phyloP scores from a whole-genome alignment of 306 rosid genomes.

The Delonix regia region DNA sequence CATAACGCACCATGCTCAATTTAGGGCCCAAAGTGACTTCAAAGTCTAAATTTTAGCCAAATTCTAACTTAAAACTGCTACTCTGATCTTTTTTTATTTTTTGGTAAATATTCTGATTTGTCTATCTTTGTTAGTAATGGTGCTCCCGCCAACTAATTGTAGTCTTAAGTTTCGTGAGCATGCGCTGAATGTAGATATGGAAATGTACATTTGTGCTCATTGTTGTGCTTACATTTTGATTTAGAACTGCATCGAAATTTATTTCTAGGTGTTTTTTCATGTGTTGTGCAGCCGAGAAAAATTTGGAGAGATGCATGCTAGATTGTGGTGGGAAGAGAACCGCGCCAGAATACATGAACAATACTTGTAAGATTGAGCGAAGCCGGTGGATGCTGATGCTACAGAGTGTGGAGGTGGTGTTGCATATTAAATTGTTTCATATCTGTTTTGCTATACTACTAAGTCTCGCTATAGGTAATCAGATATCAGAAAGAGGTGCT shows the following conservation, averaged over 20 bases:
- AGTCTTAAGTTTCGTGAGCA: slow-evolving; percentile 9
- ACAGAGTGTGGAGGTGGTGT: slow-evolving; percentile 51
- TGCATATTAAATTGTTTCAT: slow-evolving; percentile 48
- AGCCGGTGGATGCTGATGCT: slow-evolving; percentile 39
- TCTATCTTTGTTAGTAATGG: slow-evolving; percentile 11
- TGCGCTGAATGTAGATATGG: slow-evolving; percentile 7
- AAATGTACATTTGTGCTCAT: slow-evolving; percentile 10
- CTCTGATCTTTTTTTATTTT: slow-evolving; percentile 8
- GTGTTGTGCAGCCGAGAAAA: slow-evolving; percentile 79
- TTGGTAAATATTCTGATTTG: slow-evolving; percentile 10
- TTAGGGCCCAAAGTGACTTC: background rate
- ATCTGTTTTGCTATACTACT: slow-evolving; percentile 51
- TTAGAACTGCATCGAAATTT: slow-evolving; percentile 21
- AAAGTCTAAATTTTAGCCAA: background rate
- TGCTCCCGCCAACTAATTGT: slow-evolving; percentile 4
- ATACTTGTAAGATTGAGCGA: slow-evolving; percentile 61
- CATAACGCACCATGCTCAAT: background rate
- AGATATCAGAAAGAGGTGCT: slow-evolving; percentile 49
- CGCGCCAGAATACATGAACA: slow-evolving; percentile 94
- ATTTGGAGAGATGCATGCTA: slow-evolving; percentile 96
- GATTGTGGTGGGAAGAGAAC: slow-evolving; percentile 99
- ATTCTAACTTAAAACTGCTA: background rate
- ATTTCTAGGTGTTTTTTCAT: slow-evolving; percentile 17
- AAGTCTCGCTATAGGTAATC: slow-evolving; percentile 53
- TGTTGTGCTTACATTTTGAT: slow-evolving; percentile 24